These are phyloP conservation scores for Fusarium secorum DNA, from an alignment of 2,329 filamentous ascomycete genomes.

Conservation along the genomic window DNA sequence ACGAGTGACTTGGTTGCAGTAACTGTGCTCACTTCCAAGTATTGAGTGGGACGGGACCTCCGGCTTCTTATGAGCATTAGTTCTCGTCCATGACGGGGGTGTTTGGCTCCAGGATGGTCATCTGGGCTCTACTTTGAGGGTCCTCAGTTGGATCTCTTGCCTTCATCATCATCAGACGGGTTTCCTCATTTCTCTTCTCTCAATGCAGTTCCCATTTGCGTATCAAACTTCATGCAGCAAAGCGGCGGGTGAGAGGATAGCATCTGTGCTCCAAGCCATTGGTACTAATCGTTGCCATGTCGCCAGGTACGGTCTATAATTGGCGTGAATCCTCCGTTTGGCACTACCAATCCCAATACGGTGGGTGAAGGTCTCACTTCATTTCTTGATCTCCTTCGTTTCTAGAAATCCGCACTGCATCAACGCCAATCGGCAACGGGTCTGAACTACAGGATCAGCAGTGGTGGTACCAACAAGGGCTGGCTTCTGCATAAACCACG, in stretches of 20 bases:
- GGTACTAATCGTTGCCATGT: slow-evolving; percentile 11
- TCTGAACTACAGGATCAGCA: slow-evolving; percentile 15
- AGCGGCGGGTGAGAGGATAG: slow-evolving; percentile 10
- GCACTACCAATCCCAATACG: slow-evolving; percentile 9
- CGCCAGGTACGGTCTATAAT: slow-evolving; percentile 30
- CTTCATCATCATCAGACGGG: slow-evolving; percentile 21
- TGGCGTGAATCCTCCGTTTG: slow-evolving; percentile 27
- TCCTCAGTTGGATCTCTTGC: slow-evolving; percentile 6
- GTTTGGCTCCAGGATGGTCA: slow-evolving; percentile 7
- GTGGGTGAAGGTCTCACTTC: slow-evolving; percentile 25
- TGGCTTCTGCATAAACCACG: slow-evolving; percentile 11
- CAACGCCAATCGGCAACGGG: slow-evolving; percentile 19
- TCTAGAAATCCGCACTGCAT: slow-evolving; percentile 33
- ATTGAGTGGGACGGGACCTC: slow-evolving; percentile 34
- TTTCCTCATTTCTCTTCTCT: slow-evolving; percentile 36
- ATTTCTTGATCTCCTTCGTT: slow-evolving; percentile 35
- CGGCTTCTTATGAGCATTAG: slow-evolving; percentile 35
- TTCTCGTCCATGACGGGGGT: slow-evolving; percentile 15
- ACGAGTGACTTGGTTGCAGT: slow-evolving; percentile 9
- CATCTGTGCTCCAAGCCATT: slow-evolving; percentile 14
- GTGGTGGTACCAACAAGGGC: slow-evolving; percentile 1
- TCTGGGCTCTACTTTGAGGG: not conserved
- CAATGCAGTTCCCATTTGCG: slow-evolving; percentile 17
- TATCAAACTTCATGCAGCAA: slow-evolving; percentile 12
- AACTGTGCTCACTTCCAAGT: slow-evolving; percentile 9